Conservation (phyloP, 1,284 basidiomycete genomes). For the Chondrostereum purpureum region DNA sequence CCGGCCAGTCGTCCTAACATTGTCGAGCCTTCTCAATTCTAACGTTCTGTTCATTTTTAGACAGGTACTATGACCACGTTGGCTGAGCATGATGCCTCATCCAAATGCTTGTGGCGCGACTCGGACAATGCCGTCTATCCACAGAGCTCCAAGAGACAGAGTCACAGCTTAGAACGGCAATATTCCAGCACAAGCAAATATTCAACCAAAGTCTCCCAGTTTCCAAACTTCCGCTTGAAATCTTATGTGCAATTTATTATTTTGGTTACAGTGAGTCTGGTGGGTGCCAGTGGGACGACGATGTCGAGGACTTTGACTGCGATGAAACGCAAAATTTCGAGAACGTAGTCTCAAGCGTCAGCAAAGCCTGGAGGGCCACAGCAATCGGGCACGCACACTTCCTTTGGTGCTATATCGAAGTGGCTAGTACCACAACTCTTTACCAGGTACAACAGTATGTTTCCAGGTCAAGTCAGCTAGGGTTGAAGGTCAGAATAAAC, state of each 20-base stretch:
- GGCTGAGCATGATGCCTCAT: no score
- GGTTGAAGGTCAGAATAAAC: conserved; percentile 24
- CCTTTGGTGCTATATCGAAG: conserved; percentile 33
- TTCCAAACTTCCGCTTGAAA: conserved; percentile 21
- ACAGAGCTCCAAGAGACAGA: no score
- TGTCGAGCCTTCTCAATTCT: no score
- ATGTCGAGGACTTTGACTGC: conserved; percentile 15
- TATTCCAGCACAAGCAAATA: no score
- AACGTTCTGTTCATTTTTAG: no score
- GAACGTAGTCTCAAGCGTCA: conserved; percentile 31
- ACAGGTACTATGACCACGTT: no score
- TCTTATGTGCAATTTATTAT: conserved; percentile 25
- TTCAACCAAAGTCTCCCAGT: conserved; percentile 11
- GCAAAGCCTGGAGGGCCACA: conserved; percentile 28
- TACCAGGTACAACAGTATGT: conserved; percentile 27
- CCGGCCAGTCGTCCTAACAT: no score
- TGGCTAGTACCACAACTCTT: conserved; percentile 18
- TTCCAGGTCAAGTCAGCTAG: conserved; percentile 24
- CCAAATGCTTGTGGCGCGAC: no score
- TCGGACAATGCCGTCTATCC: no score
- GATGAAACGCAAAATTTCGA: conserved; percentile 26
- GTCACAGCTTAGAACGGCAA: no score
- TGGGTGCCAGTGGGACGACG: conserved; percentile 9
- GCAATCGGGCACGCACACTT: conserved; percentile 25
- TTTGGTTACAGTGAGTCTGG: no score